These are phyloP conservation scores for Pseudogymnoascus sp. DNA, from an alignment of 2,329 filamentous ascomycete genomes.

Conservation along the genomic window DNA sequence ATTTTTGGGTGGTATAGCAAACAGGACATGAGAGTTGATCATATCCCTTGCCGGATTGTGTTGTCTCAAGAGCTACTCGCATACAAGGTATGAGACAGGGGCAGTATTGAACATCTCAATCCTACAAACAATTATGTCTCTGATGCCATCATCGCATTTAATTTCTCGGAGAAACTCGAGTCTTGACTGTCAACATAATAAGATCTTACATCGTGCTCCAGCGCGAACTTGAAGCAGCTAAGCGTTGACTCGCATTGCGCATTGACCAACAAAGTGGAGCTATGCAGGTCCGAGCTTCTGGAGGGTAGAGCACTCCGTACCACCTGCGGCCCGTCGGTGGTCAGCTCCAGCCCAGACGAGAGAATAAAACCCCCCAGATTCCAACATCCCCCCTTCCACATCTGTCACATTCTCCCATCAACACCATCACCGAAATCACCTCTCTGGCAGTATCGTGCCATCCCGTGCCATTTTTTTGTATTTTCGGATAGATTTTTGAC, in stretches of 20 bases:
- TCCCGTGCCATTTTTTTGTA: background rate
- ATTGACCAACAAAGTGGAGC: slow-evolving; percentile 6
- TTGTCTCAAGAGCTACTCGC: background rate
- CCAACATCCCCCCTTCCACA: background rate
- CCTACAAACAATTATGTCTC: background rate
- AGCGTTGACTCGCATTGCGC: slow-evolving; percentile 2
- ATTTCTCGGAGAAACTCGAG: slow-evolving; percentile 5
- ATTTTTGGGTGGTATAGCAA: background rate
- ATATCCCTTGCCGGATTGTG: background rate
- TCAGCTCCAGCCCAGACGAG: slow-evolving; percentile 2
- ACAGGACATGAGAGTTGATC: background rate
- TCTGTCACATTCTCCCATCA: slow-evolving; percentile 7
- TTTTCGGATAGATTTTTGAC: background rate
- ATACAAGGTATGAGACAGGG: background rate
- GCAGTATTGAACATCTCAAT: background rate
- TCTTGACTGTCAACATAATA: background rate
- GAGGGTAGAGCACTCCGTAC: background rate
- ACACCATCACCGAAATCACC: slow-evolving; percentile 5
- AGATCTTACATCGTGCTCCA: background rate
- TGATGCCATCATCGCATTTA: background rate
- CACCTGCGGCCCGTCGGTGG: background rate
- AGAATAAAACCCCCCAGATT: slow-evolving; percentile 2
- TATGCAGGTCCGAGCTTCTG: slow-evolving; percentile 9
- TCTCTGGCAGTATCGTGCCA: background rate
- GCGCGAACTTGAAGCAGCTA: slow-evolving; percentile 2